Conservation (phyloP, 805 yeast genomes). For the Candida ipomoeae region DNA sequence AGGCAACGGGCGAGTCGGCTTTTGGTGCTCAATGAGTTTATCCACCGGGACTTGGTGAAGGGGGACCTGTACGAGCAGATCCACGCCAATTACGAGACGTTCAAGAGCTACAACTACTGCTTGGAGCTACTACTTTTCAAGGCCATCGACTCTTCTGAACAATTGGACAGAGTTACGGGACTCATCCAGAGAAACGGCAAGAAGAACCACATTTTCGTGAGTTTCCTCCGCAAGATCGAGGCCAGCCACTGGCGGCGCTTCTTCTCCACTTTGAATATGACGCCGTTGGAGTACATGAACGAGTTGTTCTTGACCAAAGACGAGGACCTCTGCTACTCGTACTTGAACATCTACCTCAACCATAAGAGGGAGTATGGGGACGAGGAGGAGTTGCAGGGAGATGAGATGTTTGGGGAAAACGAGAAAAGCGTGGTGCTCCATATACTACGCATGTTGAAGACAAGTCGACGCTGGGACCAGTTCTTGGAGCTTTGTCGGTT, state of each 20-base stretch:
- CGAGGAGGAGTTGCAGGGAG: constrained; percentile 1
- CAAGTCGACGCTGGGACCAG: constrained; percentile 45
- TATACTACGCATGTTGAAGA: constrained; percentile 41
- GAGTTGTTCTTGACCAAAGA: constrained; percentile 36
- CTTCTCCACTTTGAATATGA: constrained; percentile 36
- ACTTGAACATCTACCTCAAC: constrained; percentile 48
- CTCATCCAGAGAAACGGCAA: constrained; percentile 17
- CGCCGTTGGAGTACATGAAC: constrained; percentile 45
- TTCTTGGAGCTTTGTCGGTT: constrained; percentile 53
- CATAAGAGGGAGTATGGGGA: constrained; percentile 36
- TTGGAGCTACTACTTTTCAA: constrained; percentile 47
- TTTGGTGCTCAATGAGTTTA: constrained; percentile 43
- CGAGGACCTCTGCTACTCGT: constrained; percentile 49
- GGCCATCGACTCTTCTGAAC: constrained; percentile 6
- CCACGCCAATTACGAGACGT: constrained; percentile 34
- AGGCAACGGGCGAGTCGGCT: constrained; percentile 34
- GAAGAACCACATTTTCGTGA: constrained; percentile 39
- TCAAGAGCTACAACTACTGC: constrained; percentile 45
- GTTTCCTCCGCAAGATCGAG: constrained; percentile 58
- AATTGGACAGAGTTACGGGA: constrained; percentile 13
- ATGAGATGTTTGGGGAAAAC: constrained; percentile 10
- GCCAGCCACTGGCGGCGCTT: constrained; percentile 51
- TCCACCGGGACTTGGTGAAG: constrained; percentile 41
- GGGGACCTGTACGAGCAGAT: constrained; percentile 22
- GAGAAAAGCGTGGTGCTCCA: constrained; percentile 42